Conservation (phyloP, 108 stramenopile genomes). For the Conticribra guillardii region DNA sequence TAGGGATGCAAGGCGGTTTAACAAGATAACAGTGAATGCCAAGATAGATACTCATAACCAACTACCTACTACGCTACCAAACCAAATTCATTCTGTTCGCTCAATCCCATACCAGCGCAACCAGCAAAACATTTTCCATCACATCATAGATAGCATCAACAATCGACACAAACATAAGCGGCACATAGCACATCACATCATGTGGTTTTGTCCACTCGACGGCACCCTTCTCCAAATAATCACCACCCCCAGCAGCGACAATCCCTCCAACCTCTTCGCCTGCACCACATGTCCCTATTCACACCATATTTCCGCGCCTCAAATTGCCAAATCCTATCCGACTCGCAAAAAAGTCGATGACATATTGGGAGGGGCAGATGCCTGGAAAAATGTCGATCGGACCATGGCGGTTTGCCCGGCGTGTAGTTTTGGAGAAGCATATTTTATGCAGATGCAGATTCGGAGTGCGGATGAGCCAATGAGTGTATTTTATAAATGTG, state of each 20-base stretch:
- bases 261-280: slow-evolving; percentile 54
- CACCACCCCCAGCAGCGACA: slow-evolving; percentile 14
- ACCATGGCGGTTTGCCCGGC: slow-evolving; percentile 90
- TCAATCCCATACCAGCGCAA: too few species aligned
- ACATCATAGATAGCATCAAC: too few species aligned
- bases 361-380: slow-evolving; percentile 95
- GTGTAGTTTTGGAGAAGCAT: slow-evolving; percentile 91
- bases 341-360: slow-evolving; percentile 92
- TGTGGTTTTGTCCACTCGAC: slow-evolving; percentile 92
- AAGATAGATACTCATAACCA: too few species aligned
- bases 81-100: too few species aligned
- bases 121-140: too few species aligned
- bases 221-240: slow-evolving; percentile 83
- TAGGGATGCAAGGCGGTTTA: too few species aligned
- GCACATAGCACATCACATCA: too few species aligned
- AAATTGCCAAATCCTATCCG: slow-evolving; percentile 33
- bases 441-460: slow-evolving; percentile 99
- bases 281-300: slow-evolving; percentile 89
- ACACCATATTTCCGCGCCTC: slow-evolving; percentile 49
- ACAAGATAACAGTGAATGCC: too few species aligned
- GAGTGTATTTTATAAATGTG: slow-evolving; percentile 98
- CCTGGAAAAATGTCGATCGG: slow-evolving; percentile 98
- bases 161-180: too few species aligned
- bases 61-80: too few species aligned
- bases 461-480: slow-evolving; percentile 96